These are phyloP conservation scores for Russula sp. DNA, from an alignment of 768 basidiomycete species.

Conservation along the genomic window DNA sequence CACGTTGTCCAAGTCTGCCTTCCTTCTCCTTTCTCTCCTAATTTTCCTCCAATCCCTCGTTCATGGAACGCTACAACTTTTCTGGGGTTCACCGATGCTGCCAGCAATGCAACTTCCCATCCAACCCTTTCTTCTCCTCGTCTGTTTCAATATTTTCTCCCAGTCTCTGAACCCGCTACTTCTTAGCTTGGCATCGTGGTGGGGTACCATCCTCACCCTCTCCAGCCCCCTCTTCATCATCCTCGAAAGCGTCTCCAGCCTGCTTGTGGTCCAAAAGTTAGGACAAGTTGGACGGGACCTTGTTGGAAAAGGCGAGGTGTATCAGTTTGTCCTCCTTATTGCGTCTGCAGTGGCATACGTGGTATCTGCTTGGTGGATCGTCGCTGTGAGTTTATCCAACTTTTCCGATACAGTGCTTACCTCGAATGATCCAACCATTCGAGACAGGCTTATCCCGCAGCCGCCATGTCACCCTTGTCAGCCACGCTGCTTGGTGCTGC, in stretches of 20 bases:
- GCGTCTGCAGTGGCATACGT: conserved; percentile 77
- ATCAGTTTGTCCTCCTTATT: conserved; percentile 73
- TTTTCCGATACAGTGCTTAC: neutral
- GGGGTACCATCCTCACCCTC: conserved; percentile 65
- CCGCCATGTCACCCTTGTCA: conserved; percentile 77
- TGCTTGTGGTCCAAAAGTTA: conserved; percentile 75
- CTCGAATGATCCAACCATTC: neutral
- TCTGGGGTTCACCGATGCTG: conserved; percentile 66
- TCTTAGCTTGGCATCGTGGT: conserved; percentile 52
- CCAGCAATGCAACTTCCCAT: conserved; percentile 80
- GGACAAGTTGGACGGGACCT: conserved; percentile 73
- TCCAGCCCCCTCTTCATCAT: conserved; percentile 75
- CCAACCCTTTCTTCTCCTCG: conserved; percentile 80
- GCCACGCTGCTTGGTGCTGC: conserved; percentile 87
- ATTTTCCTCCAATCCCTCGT: conserved; percentile 71
- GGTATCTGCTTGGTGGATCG: conserved; percentile 81
- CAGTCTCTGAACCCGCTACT: conserved; percentile 55
- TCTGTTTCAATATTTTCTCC: conserved; percentile 82
- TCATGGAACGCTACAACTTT: conserved; percentile 69
- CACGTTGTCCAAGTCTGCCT: conserved; percentile 73
- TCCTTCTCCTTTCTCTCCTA: conserved; percentile 74
- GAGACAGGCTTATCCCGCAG: conserved; percentile 69
- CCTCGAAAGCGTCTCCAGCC: conserved; percentile 78
- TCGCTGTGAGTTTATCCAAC: conserved; percentile 47
- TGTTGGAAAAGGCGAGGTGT: conserved; percentile 64